A percentile compares a stretch with the other conserved stretches of the same genome.
phyloP scores from a whole-genome alignment of 202 grass and related monocot species.

The Sporobolus alterniflorus region DNA sequence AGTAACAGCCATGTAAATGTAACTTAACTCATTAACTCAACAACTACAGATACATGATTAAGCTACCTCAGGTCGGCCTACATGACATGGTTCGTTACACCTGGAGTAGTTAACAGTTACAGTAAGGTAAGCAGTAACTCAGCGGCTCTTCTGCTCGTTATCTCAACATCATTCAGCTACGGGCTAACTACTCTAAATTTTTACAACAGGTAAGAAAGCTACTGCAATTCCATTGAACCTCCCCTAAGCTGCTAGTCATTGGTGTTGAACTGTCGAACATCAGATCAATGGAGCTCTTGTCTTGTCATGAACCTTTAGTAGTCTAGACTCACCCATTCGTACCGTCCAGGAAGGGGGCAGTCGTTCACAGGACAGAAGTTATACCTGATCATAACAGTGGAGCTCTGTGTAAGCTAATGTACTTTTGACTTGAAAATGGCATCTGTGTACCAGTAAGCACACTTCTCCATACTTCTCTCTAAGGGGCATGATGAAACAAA shows the following conservation, averaged over 20 bases:
- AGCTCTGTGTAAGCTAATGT: neutral
- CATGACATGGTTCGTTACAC: conserved; percentile 23
- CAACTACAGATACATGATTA: conserved; percentile 33
- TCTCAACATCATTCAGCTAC: conserved; percentile 45
- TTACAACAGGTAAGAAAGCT: conserved; percentile 60
- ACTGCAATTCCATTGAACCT: conserved; percentile 18
- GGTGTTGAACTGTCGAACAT: conserved; percentile 14
- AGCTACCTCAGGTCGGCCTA: conserved; percentile 26
- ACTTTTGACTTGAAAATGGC: neutral
- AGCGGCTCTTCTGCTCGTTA: conserved; percentile 38
- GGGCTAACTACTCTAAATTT: conserved; percentile 57
- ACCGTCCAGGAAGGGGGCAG: conserved; percentile 71
- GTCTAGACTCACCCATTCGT: conserved; percentile 79
- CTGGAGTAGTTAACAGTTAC: conserved; percentile 48
- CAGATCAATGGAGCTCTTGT: conserved; percentile 43
- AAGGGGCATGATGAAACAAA: neutral
- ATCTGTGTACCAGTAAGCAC: neutral
- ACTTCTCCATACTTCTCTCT: neutral
- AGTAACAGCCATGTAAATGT: neutral
- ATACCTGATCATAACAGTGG: conserved; percentile 57
- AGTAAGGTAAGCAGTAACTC: conserved; percentile 42
- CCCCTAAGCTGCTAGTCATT: conserved; percentile 20
- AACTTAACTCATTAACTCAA: conserved; percentile 34
- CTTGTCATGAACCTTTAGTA: conserved; percentile 45
- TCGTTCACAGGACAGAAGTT: conserved; percentile 82